Evolutionary conservation across 1,139 yeast genomes (phyloP), one percentile per base, ranked within the genome.

Genomic region (Lodderomyces parapsilosis): DNA sequence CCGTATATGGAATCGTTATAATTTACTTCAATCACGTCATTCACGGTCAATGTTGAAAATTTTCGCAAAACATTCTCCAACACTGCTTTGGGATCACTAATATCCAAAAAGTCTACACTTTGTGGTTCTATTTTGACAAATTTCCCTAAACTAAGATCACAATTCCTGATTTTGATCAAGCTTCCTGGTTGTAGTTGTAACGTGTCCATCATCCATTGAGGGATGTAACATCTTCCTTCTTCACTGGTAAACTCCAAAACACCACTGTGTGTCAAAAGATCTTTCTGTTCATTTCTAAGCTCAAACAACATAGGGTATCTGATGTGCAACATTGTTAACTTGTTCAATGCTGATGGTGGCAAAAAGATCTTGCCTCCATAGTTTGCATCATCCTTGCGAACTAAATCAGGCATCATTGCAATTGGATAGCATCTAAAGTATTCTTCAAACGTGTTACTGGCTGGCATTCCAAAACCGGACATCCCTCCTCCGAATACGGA

Each of bases 51-150:
- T 0, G 98, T 89, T 11, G 96, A 84, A 59, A 93, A 94, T 60
- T 87, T 86, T 48, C 98, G 72, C 53, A 93, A 73, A 0, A 90
- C 96, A 56, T 88, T 90, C 60, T 94, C 99, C 54, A 94, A 68
- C 3, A 94, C 99, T 0, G 99, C 98, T 59, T 90, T 90, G 18
- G 99, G 99, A 59, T 94, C 98, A 2, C 91, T 78, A 15, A 94
- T 93, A 47, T 94, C 97, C 51, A 94, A 74, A 57, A 94, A 94
- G 54, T 90, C 96, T 1, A 83, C 90, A 17, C 94, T 83, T 60
- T 94, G 99, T 0, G 99, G 99, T 63, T 94, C 96, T 43, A 94
- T 79, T 65, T 89, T 91, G 28, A 93, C 97, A 66, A 88, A 93
- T 33, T 74, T 72, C 6, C 99, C 99, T 49, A 83, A 76, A 7